A percentile compares a stretch with the other conserved stretches of the same genome.
Conservation (phyloP, 306 rosid species). For the Acacia acuminata region DNA sequence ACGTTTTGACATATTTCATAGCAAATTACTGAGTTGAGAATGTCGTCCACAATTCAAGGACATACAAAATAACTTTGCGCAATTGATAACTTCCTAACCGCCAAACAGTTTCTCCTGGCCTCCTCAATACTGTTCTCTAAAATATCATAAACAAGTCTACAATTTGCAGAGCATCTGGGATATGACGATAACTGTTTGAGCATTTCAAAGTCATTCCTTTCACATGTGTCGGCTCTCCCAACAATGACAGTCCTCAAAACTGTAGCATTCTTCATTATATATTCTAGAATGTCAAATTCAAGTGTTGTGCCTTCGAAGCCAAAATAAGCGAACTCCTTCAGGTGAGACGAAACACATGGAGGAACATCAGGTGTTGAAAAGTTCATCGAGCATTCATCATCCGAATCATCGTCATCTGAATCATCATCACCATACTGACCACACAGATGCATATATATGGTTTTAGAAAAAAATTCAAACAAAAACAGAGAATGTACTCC, state of each 20-base stretch:
- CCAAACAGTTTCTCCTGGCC: no score
- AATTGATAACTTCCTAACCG: no score
- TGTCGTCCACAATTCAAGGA: no score
- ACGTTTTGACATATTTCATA: no score
- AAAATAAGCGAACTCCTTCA: not conserved
- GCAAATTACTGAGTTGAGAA: no score
- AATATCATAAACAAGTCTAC: not conserved
- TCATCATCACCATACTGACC: not conserved
- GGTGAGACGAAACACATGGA: not conserved
- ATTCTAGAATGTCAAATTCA: not conserved
- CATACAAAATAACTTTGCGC: no score
- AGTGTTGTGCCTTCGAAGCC: not conserved
- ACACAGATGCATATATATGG: not conserved
- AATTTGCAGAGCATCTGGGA: not conserved
- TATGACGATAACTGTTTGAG: not conserved
- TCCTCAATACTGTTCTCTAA: no score
- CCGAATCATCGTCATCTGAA: not conserved
- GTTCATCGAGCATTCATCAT: not conserved
- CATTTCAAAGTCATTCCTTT: not conserved
- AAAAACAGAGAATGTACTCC: no score
- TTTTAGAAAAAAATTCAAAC: no score
- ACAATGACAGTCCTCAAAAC: not conserved
- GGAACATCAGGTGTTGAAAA: not conserved
- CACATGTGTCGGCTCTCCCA: not conserved
- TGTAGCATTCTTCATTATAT: not conserved